Percentiles rank a stretch among this genome's conserved stretches.
These are phyloP conservation scores for Dictyostelium capitatum DNA, from an alignment of 78 protist species.

Conservation along the genomic window DNA sequence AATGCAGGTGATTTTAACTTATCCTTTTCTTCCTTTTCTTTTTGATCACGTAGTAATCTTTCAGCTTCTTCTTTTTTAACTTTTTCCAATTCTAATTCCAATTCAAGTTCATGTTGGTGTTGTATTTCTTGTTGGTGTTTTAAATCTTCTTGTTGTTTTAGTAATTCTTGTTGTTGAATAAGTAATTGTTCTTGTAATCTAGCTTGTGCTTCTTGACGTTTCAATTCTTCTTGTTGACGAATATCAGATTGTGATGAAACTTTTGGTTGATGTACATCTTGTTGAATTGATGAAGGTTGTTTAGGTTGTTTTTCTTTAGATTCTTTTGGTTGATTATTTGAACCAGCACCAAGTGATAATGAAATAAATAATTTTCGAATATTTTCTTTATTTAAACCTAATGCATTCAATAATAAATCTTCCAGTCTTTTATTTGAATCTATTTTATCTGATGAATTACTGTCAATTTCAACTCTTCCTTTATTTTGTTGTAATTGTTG, in stretches of 20 bases:
- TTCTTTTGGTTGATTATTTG: neutral
- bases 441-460: neutral
- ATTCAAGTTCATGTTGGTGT: neutral
- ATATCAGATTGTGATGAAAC: neutral
- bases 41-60: neutral
- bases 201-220: neutral
- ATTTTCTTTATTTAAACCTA: neutral
- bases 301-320: neutral
- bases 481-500: neutral
- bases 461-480: neutral
- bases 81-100: neutral
- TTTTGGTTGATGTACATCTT: no score
- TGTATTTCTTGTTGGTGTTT: constrained; percentile 3
- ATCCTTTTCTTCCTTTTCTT: neutral
- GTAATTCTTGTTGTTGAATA: no score
- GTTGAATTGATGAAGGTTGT: neutral
- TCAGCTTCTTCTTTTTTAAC: neutral
- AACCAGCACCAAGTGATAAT: neutral
- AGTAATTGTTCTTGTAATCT: neutral
- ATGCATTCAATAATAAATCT: neutral
- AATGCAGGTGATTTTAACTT: neutral
- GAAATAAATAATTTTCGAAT: neutral
- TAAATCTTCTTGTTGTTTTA: neutral
- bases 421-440: neutral
- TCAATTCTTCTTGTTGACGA: neutral